Evolutionary conservation across 441 rosid genomes (phyloP).

Genomic region (Geranium incanum): DNA sequence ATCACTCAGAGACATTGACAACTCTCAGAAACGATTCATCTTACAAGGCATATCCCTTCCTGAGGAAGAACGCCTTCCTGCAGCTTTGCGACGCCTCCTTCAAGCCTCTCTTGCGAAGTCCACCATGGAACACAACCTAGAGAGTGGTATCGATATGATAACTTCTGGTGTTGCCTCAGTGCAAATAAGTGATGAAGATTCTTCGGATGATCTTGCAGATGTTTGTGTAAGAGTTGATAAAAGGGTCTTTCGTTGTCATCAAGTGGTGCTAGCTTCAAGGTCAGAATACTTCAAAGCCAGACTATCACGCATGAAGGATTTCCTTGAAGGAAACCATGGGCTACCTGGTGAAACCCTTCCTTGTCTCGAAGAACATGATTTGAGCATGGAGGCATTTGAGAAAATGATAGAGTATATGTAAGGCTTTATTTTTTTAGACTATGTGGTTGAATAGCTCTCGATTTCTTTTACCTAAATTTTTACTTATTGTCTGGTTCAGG

Average conservation of each 20-base stretch:
- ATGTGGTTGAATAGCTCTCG: not conserved
- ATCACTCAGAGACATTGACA: slow-evolving; percentile 66
- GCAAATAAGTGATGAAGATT: slow-evolving; percentile 31
- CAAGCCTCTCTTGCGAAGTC: slow-evolving; percentile 46
- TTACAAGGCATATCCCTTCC: slow-evolving; percentile 77
- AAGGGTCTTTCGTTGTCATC: slow-evolving; percentile 68
- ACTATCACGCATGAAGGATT: slow-evolving; percentile 67
- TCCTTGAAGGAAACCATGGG: slow-evolving; percentile 48
- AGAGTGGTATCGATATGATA: slow-evolving; percentile 29
- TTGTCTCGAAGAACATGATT: slow-evolving; percentile 74
- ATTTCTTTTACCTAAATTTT: not conserved
- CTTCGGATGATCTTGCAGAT: slow-evolving; percentile 68
- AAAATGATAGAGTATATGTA: slow-evolving; percentile 93
- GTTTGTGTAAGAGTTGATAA: slow-evolving; percentile 68
- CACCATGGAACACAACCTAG: slow-evolving; percentile 21
- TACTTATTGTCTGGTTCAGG: slow-evolving; percentile 51
- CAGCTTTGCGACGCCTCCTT: slow-evolving; percentile 57
- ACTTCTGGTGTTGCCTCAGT: slow-evolving; percentile 28
- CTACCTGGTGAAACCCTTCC: slow-evolving; percentile 42
- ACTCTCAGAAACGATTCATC: slow-evolving; percentile 81
- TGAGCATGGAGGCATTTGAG: slow-evolving; percentile 70
- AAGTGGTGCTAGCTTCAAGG: slow-evolving; percentile 87
- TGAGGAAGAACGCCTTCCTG: slow-evolving; percentile 83
- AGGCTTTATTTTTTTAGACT: slow-evolving; percentile 19
- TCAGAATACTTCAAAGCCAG: slow-evolving; percentile 93